Evolutionary conservation across 192 early-diverging fungal genomes (phyloP).

Genomic region (Umbelopsis isabellina): DNA sequence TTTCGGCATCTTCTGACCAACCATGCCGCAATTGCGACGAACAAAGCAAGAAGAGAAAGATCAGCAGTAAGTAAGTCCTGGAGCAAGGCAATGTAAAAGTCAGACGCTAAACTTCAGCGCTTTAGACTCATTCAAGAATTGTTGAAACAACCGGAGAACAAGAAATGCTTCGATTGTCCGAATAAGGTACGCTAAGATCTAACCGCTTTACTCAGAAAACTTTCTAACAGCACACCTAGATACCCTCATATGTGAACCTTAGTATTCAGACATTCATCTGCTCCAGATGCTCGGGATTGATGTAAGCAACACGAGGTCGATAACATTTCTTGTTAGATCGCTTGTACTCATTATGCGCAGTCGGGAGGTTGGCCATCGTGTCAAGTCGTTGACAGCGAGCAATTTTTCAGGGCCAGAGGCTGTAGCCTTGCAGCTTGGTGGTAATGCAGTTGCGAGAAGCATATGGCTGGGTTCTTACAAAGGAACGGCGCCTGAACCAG

Average conservation of each 20-base stretch:
- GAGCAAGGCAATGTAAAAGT: background rate
- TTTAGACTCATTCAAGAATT: slow-evolving; percentile 41
- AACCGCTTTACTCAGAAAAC: background rate
- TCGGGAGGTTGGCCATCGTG: slow-evolving; percentile 61
- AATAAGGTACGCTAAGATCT: slow-evolving; percentile 40
- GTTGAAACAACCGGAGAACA: slow-evolving; percentile 51
- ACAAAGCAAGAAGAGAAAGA: slow-evolving; percentile 45
- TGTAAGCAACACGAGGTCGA: slow-evolving; percentile 42
- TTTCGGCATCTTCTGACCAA: no score
- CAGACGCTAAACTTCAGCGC: background rate
- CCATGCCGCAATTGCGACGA: slow-evolving; percentile 42
- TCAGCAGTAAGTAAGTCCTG: background rate
- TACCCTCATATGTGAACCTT: slow-evolving; percentile 58
- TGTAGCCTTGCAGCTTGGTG: slow-evolving; percentile 46
- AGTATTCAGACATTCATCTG: slow-evolving; percentile 59
- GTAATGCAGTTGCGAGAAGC: slow-evolving; percentile 48
- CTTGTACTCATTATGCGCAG: slow-evolving; percentile 32
- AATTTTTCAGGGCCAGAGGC: slow-evolving; percentile 57
- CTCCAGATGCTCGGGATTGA: slow-evolving; percentile 57
- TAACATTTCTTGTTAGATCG: background rate
- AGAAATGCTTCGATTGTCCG: slow-evolving; percentile 59
- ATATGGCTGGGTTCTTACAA: slow-evolving; percentile 39
- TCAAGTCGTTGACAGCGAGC: slow-evolving; percentile 64
- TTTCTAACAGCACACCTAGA: slow-evolving; percentile 29
- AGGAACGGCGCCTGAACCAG: slow-evolving; percentile 20